Base-by-base conservation (phyloP, 108 stramenopile species). In the Nitzschia palea region DNA sequence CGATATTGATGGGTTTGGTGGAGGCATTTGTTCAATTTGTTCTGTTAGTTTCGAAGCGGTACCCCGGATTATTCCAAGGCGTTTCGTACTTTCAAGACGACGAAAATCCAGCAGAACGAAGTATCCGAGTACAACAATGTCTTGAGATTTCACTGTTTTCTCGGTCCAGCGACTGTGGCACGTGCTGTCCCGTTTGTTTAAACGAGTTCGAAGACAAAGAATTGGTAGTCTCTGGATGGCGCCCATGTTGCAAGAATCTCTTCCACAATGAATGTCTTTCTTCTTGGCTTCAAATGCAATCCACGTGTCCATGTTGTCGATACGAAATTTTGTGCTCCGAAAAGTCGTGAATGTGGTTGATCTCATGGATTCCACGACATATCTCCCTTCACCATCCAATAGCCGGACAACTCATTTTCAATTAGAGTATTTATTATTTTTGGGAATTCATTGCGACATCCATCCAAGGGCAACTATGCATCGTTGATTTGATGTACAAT, bases 241-340 rank as follows among this genome's bases (percentile, higher is more conserved):
- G 18, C 18, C 15, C 4, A 20, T 48, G 47, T 18, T 48, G 47
- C 47, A 48, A 48, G 4, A 18, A 48, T 20, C 9, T 20, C 15
- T 48, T 4, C n/a, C 47, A 48, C n/a, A 8, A 48, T 4, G 8
- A 8, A 5, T 48, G 47, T 20, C n/a, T 48, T 5, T 48, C 18
- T n/a, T 5, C 47, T 48, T 48, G 47, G 47, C 47, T 48, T 18
- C 47, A 48, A 48, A 18, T 48, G 4, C 47, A 48, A 20, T 48
- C 47, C 18, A n/a, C 47, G 17, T 48, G 47, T 48, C 47, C 47
- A 48, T 48, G 9, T 48, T 48, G 47, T 20, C 47, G 47, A 20
- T 20, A 18, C 4, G 47, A 48, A 5, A 20, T 48, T 8, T 20
- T 48, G n/a, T n/a, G n/a, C n/a, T n/a, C n/a, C n/a, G n/a, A n/a